A percentile compares a stretch with the other conserved stretches of the same genome.
Conservation (phyloP, 2,329 filamentous ascomycete genomes). For the Monilinia vaccinii-corymbosi region DNA sequence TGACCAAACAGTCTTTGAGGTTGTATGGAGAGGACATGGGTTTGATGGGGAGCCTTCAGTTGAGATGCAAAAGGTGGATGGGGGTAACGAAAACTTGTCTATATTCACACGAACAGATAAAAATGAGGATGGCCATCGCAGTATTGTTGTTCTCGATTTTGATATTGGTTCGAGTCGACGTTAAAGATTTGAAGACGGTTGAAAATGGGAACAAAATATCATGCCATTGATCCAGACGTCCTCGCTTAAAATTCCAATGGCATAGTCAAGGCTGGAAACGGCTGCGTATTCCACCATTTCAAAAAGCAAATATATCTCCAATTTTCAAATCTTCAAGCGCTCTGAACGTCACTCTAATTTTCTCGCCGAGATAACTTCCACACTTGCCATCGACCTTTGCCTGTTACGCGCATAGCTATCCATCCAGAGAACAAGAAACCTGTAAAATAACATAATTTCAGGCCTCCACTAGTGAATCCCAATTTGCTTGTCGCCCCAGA, state of each 20-base stretch:
- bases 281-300: not conserved
- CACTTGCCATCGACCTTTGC: not conserved
- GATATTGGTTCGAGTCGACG: not conserved
- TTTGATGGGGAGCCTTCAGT: constrained; percentile 23
- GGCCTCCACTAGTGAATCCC: not conserved
- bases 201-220: not conserved
- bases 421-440: not conserved
- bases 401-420: not conserved
- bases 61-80: constrained; percentile 18
- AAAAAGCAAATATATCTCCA: not conserved
- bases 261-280: not conserved
- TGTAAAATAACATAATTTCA: not conserved
- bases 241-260: not conserved
- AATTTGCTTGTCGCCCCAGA: not conserved
- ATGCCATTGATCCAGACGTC: not conserved
- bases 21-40: constrained; percentile 17
- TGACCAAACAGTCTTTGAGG: constrained; percentile 9
- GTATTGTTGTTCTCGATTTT: constrained; percentile 21
- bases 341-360: too few species aligned
- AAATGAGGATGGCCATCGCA: constrained; percentile 3
- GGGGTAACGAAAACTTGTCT: constrained; percentile 16
- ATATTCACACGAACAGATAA: constrained; percentile 19
- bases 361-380: not conserved
- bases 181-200: not conserved
- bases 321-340: not conserved